Conservation (phyloP, 2,329 filamentous ascomycete genomes). For the Trichoderma endophyticum region DNA sequence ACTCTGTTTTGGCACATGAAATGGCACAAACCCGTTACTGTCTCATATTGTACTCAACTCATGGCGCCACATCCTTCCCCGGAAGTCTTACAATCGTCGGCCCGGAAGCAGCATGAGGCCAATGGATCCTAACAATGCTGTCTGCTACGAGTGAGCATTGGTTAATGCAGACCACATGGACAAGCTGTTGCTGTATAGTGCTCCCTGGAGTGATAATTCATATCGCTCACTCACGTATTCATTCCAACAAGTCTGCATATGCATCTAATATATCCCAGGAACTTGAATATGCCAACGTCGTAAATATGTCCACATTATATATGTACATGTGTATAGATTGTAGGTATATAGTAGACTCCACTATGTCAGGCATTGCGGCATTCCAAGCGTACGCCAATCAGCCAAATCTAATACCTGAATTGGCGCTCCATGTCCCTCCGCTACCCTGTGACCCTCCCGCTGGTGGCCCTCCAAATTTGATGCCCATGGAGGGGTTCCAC, state of each 20-base stretch:
- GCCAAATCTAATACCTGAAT: constrained; percentile 55
- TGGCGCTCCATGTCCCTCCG: constrained; percentile 56
- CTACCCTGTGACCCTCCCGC: constrained; percentile 27
- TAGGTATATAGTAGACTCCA: not conserved
- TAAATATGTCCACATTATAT: not conserved
- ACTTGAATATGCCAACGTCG: not conserved
- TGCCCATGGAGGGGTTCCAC: constrained; percentile 80
- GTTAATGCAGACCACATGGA: not conserved
- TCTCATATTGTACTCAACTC: not conserved
- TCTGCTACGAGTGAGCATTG: not conserved
- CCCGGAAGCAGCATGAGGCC: not conserved
- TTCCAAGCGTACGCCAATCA: constrained; percentile 23
- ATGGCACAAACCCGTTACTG: not conserved
- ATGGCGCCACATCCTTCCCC: not conserved
- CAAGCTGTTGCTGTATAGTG: not conserved
- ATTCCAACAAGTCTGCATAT: not conserved
- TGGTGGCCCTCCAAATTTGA: constrained; percentile 61
- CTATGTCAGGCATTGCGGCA: not conserved
- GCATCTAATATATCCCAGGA: not conserved
- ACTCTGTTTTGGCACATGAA: not conserved
- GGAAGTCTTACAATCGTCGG: not conserved
- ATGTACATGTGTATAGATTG: not conserved
- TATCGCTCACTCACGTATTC: not conserved
- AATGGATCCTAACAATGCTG: not conserved
- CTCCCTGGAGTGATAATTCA: not conserved